Percentiles rank a stretch among this genome's conserved stretches.
phyloP scores from a whole-genome alignment of 2,329 filamentous ascomycete genomes.

The Eurotiales sp. region DNA sequence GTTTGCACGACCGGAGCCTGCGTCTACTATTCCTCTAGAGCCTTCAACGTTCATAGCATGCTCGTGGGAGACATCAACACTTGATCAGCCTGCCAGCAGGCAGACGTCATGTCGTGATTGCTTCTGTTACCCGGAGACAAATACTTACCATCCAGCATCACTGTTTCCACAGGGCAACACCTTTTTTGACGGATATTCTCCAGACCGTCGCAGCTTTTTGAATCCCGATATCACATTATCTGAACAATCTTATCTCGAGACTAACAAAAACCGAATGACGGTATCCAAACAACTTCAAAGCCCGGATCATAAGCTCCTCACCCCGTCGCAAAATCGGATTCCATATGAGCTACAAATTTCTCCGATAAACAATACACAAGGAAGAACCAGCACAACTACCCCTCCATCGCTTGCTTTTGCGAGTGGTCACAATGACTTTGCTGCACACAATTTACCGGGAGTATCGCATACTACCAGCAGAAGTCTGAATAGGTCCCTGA shows the following conservation, averaged over 20 bases:
- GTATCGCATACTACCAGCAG: background rate
- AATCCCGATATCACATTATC: background rate
- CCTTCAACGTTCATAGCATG: constrained; percentile 6
- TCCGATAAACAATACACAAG: background rate
- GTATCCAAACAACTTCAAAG: background rate
- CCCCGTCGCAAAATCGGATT: background rate
- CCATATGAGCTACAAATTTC: background rate
- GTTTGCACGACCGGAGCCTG: background rate
- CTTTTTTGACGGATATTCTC: background rate
- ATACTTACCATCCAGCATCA: background rate
- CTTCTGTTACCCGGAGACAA: background rate
- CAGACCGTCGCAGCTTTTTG: background rate
- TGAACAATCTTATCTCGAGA: background rate
- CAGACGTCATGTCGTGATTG: background rate
- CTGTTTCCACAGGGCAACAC: background rate
- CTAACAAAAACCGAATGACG: background rate
- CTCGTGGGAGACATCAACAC: background rate
- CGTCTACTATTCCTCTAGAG: constrained; percentile 1
- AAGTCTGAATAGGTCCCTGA: background rate
- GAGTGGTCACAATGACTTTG: background rate
- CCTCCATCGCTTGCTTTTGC: background rate
- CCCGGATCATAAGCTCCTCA: background rate
- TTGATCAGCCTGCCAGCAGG: background rate
- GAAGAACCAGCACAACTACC: background rate
- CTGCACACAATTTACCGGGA: background rate